Evolutionary conservation across 169 alveolate genomes (phyloP).

Genomic region (Cryptosporidium meleagridis): DNA sequence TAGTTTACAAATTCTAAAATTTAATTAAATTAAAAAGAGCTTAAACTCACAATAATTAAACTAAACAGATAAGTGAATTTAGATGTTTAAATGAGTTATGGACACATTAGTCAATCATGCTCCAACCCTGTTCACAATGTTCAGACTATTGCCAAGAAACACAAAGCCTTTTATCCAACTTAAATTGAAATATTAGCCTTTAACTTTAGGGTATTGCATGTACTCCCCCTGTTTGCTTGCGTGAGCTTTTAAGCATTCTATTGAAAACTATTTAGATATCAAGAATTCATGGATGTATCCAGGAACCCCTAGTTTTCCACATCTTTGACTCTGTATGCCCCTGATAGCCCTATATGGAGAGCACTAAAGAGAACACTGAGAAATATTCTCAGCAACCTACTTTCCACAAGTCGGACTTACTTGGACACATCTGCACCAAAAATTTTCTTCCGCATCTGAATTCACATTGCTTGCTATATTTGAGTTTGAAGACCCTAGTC

Average conservation of each 20-base stretch:
- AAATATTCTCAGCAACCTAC: neutral
- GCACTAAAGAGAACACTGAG: neutral
- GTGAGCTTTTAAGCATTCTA: slow-evolving; percentile 8
- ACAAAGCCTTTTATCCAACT: slow-evolving; percentile 1
- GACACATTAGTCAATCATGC: neutral
- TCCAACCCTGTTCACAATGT: neutral
- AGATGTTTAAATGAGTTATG: neutral
- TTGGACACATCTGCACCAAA: neutral
- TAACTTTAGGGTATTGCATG: neutral
- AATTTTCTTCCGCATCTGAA: neutral
- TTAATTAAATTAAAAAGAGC: neutral
- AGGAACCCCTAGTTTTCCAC: neutral
- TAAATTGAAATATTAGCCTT: neutral
- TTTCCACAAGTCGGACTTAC: neutral
- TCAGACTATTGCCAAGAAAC: neutral
- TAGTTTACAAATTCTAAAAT: neutral
- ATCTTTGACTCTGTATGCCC: slow-evolving; percentile 13
- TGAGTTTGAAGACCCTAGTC: slow-evolving; percentile 1
- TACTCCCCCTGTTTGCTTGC: slow-evolving; percentile 7
- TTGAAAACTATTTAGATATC: neutral
- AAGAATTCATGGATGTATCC: neutral
- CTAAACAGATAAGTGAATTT: slow-evolving; percentile 1
- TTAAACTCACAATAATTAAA: neutral
- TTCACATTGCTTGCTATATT: slow-evolving; percentile 10
- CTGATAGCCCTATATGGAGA: neutral